Percentiles rank a stretch among this genome's conserved stretches.
These are phyloP conservation scores for Penicillium sp. DNA, from an alignment of 2,329 filamentous ascomycete species.

Conservation along the genomic window DNA sequence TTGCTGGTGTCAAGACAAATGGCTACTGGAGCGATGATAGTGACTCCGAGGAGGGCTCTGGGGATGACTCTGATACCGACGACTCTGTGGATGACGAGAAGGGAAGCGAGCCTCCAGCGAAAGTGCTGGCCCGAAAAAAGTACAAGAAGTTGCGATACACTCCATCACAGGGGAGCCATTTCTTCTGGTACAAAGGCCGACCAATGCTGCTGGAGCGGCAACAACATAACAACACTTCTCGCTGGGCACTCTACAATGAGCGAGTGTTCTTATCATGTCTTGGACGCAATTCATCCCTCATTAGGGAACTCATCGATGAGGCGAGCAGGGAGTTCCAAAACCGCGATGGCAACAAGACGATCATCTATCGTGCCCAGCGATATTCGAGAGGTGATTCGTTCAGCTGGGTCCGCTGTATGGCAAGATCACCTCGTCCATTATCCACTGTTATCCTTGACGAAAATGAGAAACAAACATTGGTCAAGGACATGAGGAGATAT, in stretches of 20 bases:
- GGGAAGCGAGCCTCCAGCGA: slow-evolving; percentile 38
- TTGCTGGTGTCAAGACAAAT: slow-evolving; percentile 59
- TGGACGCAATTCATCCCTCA: slow-evolving; percentile 31
- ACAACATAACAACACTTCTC: slow-evolving; percentile 17
- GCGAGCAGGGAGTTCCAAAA: slow-evolving; percentile 36
- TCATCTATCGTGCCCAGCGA: slow-evolving; percentile 37
- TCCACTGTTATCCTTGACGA: slow-evolving; percentile 52
- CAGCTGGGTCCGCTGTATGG: slow-evolving; percentile 36
- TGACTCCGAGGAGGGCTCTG: slow-evolving; percentile 5
- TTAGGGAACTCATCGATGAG: slow-evolving; percentile 34
- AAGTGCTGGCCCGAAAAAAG: slow-evolving; percentile 36
- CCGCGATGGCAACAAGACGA: slow-evolving; percentile 33
- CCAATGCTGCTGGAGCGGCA: slow-evolving; percentile 43
- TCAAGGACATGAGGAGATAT: slow-evolving; percentile 54
- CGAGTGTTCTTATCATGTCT: slow-evolving; percentile 33
- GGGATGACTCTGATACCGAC: slow-evolving; percentile 19
- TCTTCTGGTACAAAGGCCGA: slow-evolving; percentile 61
- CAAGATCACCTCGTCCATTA: slow-evolving; percentile 48
- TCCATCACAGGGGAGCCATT: slow-evolving; percentile 61
- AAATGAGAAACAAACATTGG: slow-evolving; percentile 46
- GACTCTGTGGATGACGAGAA: slow-evolving; percentile 37
- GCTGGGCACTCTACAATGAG: slow-evolving; percentile 26
- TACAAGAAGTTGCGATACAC: slow-evolving; percentile 51
- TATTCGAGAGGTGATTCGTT: slow-evolving; percentile 14
- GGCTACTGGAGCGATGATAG: slow-evolving; percentile 27